Evolutionary conservation across 371 early-diverging fungal genomes (phyloP).

Genomic region (Chytridium lagenaria): DNA sequence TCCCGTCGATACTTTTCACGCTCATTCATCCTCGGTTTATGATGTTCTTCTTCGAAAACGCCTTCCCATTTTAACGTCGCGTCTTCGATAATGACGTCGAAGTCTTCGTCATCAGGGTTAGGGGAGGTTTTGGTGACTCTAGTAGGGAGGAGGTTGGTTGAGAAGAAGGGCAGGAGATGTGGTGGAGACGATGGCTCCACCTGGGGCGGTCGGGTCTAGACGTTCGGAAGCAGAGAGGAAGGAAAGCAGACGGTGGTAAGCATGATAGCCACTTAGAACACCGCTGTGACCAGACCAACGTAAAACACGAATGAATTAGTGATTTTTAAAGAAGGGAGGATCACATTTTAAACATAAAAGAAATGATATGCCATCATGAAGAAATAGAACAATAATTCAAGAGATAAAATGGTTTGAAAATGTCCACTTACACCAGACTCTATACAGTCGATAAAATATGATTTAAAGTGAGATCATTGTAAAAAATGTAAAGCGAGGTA

Average conservation of each 20-base stretch:
- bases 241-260: neutral
- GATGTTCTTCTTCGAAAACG: neutral
- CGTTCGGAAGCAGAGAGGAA: slow-evolving; percentile 8
- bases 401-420: too few relatives aligned
- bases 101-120: neutral
- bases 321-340: neutral
- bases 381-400: too few relatives aligned
- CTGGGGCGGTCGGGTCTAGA: neutral
- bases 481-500: too few relatives aligned
- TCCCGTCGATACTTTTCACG: neutral
- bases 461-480: too few relatives aligned
- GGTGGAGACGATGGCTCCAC: too few relatives aligned
- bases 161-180: too few relatives aligned
- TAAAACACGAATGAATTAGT: neutral
- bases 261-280: neutral
- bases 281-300: neutral
- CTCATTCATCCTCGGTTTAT: neutral
- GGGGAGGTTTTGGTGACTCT: too few relatives aligned
- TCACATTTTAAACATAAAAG: neutral
- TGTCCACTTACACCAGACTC: neutral
- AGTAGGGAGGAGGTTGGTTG: too few relatives aligned
- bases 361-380: neutral
- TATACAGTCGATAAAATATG: too few relatives aligned
- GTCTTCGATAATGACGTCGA: neutral
- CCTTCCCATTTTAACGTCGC: slow-evolving; percentile 9